Evolutionary conservation across 2,329 filamentous ascomycete genomes (phyloP), one percentile per base, ranked within the genome.

Genomic region (Colletotrichum falcatum): DNA sequence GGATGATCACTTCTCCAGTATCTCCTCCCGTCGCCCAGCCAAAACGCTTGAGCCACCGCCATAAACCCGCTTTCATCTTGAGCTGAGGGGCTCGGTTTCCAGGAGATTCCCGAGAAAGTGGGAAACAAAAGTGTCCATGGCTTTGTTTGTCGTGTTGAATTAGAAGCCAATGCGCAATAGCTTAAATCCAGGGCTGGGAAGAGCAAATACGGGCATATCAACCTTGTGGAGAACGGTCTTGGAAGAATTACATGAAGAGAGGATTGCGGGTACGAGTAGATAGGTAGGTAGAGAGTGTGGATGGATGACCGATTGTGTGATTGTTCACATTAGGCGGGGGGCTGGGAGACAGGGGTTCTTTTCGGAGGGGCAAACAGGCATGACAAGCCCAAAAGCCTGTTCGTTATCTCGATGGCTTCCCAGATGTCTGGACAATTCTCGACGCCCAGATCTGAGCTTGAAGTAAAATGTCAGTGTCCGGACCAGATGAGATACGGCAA

Each of bases 1-100:
- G 67, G 67, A 42, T 67, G 67, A 67, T 70, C 67, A 66, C 46
- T 58, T 65, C 66, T 48, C 46, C 66, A 54, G 37, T 37, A 30
- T 58, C 33, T 67, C 67, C 67, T 70, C 67, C 67, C 64, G 67
- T 70, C 64, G 44, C 54, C 67, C 67, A 70, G 67, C 64, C 67
- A 70, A 62, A 67, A 66, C 66, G 66, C 66, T 62, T 55, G 61
- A 65, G 66, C 61, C 53, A 51, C 14, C 30, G 14, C n/a, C 46
- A 18, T 23, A 51, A 42, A 14, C 42, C 61, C 54, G 55, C 66
- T 56, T 56, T 39, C 44, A 54, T 35, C 53, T 12, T 42, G 14
- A 48, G 42, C 62, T 70, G 56, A 58, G 63, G 67, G 64, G 51
- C 42, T 51, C 56, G 58, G 55, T 48, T 44, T 33, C 56, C 60